Conservation (phyloP, 208 protist genomes). For the Crithidia fasciculata region DNA sequence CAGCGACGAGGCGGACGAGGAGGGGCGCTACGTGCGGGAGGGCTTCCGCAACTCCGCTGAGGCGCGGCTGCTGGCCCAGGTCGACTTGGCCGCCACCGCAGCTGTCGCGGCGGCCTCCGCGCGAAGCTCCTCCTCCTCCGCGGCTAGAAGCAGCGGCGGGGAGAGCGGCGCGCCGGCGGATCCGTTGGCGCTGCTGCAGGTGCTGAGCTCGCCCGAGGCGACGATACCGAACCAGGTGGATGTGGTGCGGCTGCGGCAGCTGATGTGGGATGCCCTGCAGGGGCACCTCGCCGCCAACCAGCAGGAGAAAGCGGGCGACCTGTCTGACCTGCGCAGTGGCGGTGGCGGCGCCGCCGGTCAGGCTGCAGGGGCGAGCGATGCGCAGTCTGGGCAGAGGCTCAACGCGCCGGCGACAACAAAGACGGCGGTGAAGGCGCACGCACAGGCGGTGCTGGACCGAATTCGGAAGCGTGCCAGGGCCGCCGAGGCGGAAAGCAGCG, state of each 20-base stretch:
- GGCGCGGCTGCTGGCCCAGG: slow-evolving; percentile 48
- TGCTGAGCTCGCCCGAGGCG: slow-evolving; percentile 69
- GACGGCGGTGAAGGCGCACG: slow-evolving; percentile 37
- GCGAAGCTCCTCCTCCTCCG: slow-evolving; percentile 1
- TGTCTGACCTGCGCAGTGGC: slow-evolving; percentile 5
- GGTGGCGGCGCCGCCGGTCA: neutral
- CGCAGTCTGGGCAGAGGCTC: neutral
- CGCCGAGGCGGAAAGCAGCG: slow-evolving; percentile 7
- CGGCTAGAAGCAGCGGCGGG: slow-evolving; percentile 22
- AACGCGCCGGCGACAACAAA: slow-evolving; percentile 1
- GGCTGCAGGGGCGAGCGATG: neutral
- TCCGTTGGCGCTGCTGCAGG: slow-evolving; percentile 42
- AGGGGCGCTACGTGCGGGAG: slow-evolving; percentile 36
- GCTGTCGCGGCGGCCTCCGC: slow-evolving; percentile 21
- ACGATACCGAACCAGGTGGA: slow-evolving; percentile 84
- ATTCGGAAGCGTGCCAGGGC: slow-evolving; percentile 18
- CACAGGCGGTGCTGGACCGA: slow-evolving; percentile 29
- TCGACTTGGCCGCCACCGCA: slow-evolving; percentile 37
- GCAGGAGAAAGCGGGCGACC: slow-evolving; percentile 16
- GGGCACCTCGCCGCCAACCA: slow-evolving; percentile 37
- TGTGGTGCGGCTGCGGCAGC: slow-evolving; percentile 74
- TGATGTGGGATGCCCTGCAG: slow-evolving; percentile 81
- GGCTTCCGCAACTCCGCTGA: slow-evolving; percentile 33
- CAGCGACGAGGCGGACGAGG: slow-evolving; percentile 24
- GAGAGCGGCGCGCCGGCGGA: slow-evolving; percentile 23